Evolutionary conservation across 306 rosid genomes (phyloP).

Genomic region (Lathyrus aphaca): DNA sequence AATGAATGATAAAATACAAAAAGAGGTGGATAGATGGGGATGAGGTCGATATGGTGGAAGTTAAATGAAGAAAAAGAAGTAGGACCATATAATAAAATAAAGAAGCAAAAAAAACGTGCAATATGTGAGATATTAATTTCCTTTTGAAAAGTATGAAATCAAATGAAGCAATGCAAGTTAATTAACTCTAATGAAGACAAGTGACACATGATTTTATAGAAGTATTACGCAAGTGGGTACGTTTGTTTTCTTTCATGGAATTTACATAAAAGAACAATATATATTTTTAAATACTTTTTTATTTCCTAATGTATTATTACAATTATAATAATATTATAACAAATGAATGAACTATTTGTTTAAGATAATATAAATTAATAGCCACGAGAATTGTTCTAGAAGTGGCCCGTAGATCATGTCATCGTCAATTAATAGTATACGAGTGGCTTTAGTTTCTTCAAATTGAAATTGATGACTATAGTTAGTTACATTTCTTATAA

Average conservation of each 20-base stretch:
- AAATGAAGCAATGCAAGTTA: background rate
- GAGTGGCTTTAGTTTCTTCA: background rate
- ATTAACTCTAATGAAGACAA: background rate
- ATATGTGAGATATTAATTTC: slow-evolving; percentile 30
- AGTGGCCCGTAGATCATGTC: background rate
- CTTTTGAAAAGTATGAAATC: slow-evolving; percentile 10
- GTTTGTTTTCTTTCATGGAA: background rate
- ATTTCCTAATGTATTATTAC: too few relatives aligned
- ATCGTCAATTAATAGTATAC: background rate
- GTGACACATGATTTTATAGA: background rate
- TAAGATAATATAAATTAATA: background rate
- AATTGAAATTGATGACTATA: background rate
- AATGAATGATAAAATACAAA: background rate
- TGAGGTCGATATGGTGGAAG: slow-evolving; percentile 37
- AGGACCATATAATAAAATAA: slow-evolving; percentile 38
- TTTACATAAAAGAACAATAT: background rate
- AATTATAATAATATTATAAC: too few relatives aligned
- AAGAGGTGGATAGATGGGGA: slow-evolving; percentile 14
- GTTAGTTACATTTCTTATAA: too few relatives aligned
- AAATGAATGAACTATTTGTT: background rate
- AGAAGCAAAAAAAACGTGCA: slow-evolving; percentile 67
- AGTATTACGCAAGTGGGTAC: background rate
- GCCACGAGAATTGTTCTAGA: background rate
- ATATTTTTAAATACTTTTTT: too few relatives aligned
- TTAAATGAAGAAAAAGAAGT: slow-evolving; percentile 19